Base-by-base conservation (phyloP, 768 basidiomycete species). In the Tephrocybe sp. region DNA sequence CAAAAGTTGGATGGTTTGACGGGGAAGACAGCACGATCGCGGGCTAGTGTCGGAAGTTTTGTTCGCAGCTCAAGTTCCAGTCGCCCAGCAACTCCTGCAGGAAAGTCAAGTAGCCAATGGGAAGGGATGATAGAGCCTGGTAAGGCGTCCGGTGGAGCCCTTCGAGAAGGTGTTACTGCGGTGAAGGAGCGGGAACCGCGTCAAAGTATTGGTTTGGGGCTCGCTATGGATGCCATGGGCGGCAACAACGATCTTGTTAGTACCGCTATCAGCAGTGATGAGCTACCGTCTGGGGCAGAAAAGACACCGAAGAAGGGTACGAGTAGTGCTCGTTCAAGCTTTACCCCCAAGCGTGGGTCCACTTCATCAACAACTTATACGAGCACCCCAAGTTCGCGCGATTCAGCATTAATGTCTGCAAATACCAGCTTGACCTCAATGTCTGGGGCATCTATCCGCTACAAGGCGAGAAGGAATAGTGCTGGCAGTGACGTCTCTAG, bases 1-100 rank as follows among this genome's bases (percentile, higher is more conserved):
- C 82, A 94, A 47, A 97, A 96, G 69, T 70, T 99, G 21, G 96
- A 99, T 60, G 96, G 96, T 0, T 65, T 97, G 9, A 80, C 81
- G 9, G 86, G 86, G 1, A 89, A 87, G 63, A 84, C 78, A 30
- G 82, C 87, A 9, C 81, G 88, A 40, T 82, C 88, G 9, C 81
- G 91, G 21, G 86, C 88, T 3, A 92, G 91, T 58, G 73, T 91
- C 49, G 78, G 78, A 41, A 91, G 85, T 64, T 76, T 87, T 41
- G 83, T 85, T 54, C 82, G 85, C 16, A 76, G 83, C 35, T 76
- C 79, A 7, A 79, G 77, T 59, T 71, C 77, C 43, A 88, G 86
- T 67, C 81, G 89, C 28, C 86, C 90, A 41, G 82, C 79, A 4
- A 91, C 91, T 2, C 89, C 92, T 26, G 75, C 80, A 27, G 75